Base-by-base conservation (phyloP, 2,329 filamentous ascomycete genomes). In the Microsporum canis region DNA sequence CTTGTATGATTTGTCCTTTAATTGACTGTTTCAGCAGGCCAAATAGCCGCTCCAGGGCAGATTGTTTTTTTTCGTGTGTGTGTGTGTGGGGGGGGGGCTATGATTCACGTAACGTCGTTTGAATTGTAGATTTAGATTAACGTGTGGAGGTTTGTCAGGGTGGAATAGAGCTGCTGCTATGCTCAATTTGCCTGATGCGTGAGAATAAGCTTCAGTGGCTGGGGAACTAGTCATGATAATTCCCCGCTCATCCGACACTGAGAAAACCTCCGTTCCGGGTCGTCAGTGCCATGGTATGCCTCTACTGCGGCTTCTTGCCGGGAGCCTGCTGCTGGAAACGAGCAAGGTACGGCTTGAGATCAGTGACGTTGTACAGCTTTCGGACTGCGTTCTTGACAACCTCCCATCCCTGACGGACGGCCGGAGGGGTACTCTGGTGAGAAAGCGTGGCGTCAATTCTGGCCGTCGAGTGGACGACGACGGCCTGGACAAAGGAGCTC, bases 401-500 rank as follows among this genome's bases (percentile, higher is more conserved):
- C 61, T 88, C 87, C 92, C 92, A 97, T 59, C 81, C 83, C 72
- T 92, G 84, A 69, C 89, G 84, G 61, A 86, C 88, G 31, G 79
- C 84, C 0, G 91, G 91, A 33, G 91, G 91, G 14, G 88, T 91
- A 72, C 87, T 89, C 81, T 96, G 91, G 69, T 90, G 88, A 60
- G 90, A 88, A 61, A 94, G 84, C 57, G 90, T 80, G 64, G 88
- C 87, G 75, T 97, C 92, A 64, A 92, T 79, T 67, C 89, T 84
- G 60, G 87, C 85, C 70, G 84, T 84, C 61, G 92, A 76, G 68
- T 87, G 82, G 65, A 81, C 78, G 71, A 96, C 87, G 56, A 89
- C 86, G 69, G 82, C 84, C 79, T 96, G 89, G n/a, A 97, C 89
- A 71, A 97, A 96, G 66, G 79, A 84, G 82, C 90, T 96, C 82